Evolutionary conservation across 345 rosid species (phyloP).

Genomic region (Chamaenerion angustifolium): DNA sequence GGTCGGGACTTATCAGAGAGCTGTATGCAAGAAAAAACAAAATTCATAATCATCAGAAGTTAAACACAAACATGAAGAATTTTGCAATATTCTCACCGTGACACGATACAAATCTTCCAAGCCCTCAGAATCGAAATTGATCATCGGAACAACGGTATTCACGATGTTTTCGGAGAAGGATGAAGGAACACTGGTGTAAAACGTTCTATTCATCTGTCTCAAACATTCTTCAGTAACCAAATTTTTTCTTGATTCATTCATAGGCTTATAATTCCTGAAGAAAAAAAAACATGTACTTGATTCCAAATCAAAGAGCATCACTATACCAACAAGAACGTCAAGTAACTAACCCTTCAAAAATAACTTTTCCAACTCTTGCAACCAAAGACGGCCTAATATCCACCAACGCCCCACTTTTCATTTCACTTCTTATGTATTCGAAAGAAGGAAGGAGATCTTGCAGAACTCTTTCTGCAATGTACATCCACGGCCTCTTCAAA

Average conservation of each 20-base stretch:
- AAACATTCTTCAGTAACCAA: slow-evolving; percentile 15
- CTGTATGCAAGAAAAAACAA: slow-evolving; percentile 15
- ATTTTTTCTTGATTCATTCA: slow-evolving; percentile 11
- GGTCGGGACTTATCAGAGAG: slow-evolving; percentile 16
- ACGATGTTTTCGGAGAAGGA: slow-evolving; percentile 20
- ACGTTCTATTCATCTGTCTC: slow-evolving; percentile 15
- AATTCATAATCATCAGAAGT: not conserved
- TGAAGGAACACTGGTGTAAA: slow-evolving; percentile 30
- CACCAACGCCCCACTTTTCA: slow-evolving; percentile 7
- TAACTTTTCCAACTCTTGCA: slow-evolving; percentile 45
- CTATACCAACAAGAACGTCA: not conserved
- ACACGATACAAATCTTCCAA: slow-evolving; percentile 40
- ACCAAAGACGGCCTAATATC: slow-evolving; percentile 27
- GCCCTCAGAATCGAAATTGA: slow-evolving; percentile 20
- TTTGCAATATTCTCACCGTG: slow-evolving; percentile 23
- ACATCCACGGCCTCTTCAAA: slow-evolving; percentile 20
- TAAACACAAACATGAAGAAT: not conserved
- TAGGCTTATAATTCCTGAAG: slow-evolving; percentile 16
- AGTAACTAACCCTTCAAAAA: slow-evolving; percentile 29
- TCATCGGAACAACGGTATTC: slow-evolving; percentile 19
- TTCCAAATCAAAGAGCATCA: not conserved
- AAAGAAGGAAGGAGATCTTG: slow-evolving; percentile 32
- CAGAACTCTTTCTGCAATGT: slow-evolving; percentile 30
- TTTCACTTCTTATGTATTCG: slow-evolving; percentile 17
- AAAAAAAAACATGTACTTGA: slow-evolving; percentile 4